Evolutionary conservation across 2,329 filamentous ascomycete genomes (phyloP).

Genomic region (Myotisia sp.): DNA sequence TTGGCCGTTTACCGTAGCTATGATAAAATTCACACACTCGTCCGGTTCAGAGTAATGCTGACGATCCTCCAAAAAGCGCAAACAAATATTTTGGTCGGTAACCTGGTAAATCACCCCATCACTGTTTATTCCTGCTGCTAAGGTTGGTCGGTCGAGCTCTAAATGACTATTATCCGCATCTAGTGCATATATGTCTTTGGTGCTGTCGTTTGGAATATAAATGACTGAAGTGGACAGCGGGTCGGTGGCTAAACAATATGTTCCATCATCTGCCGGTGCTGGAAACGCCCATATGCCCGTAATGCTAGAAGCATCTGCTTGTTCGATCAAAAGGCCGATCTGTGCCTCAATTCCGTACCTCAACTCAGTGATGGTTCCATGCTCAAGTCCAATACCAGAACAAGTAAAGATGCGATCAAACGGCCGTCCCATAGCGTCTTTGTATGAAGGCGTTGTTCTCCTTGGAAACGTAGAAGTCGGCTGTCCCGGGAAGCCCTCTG

Average conservation of each 20-base stretch:
- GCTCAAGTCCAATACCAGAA: conserved; percentile 45
- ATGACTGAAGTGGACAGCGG: conserved; percentile 28
- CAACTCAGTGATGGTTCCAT: conserved; percentile 53
- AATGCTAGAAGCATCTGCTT: conserved; percentile 28
- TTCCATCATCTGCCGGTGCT: conserved; percentile 19
- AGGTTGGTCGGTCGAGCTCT: conserved; percentile 29
- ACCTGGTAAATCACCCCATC: conserved; percentile 29
- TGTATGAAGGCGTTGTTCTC: conserved; percentile 4
- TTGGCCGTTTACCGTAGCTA: conserved; percentile 20
- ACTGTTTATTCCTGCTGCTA: conserved; percentile 29
- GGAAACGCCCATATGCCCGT: conserved; percentile 33
- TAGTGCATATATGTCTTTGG: conserved; percentile 27
- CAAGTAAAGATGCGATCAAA: conserved; percentile 53
- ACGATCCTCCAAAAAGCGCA: conserved; percentile 17
- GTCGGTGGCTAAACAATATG: conserved; percentile 30
- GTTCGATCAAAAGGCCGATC: conserved; percentile 36
- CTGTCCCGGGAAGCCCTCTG: conserved; percentile 11
- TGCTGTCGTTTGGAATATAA: conserved; percentile 23
- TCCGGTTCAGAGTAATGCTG: conserved; percentile 16
- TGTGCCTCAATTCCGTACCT: conserved; percentile 56
- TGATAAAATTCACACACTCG: conserved; percentile 12
- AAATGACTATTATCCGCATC: conserved; percentile 28
- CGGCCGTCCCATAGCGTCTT: conserved; percentile 15
- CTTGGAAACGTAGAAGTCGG: not conserved
- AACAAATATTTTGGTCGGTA: conserved; percentile 24